Evolutionary conservation across 139 green algal species (phyloP).

Genomic region (Edaphochlamys debaryana): DNA sequence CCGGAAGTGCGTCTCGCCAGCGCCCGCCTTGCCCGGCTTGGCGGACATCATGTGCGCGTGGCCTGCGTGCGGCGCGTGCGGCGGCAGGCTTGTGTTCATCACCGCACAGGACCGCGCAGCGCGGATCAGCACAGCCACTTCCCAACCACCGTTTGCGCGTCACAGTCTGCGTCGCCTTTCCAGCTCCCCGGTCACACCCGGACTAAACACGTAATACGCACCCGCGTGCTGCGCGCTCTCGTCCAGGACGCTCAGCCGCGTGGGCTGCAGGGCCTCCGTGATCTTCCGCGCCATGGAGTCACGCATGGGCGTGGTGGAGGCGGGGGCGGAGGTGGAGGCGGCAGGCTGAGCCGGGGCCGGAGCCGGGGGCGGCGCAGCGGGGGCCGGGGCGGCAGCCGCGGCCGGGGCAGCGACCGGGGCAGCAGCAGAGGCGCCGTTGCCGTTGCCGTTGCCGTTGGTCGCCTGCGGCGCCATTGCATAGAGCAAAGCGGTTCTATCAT

Average conservation of each 20-base stretch:
- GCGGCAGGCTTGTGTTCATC: too few relatives aligned
- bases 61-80: conserved; percentile 41
- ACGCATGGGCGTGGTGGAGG: conserved; percentile 39
- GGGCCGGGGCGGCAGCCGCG: too few relatives aligned
- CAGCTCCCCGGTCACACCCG: too few relatives aligned
- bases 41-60: conserved; percentile 39
- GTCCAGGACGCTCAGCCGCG: conserved; percentile 41
- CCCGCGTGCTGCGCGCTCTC: conserved; percentile 49
- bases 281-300: conserved; percentile 56
- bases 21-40: conserved; percentile 42
- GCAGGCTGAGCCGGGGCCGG: neutral
- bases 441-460: neutral
- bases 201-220: too few relatives aligned
- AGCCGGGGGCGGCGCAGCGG: neutral
- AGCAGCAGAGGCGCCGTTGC: neutral
- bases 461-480: neutral
- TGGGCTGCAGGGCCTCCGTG: conserved; percentile 39
- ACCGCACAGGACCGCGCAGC: too few relatives aligned
- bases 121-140: too few relatives aligned
- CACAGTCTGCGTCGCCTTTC: too few relatives aligned
- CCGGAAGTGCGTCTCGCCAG: conserved; percentile 59
- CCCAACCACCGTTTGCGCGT: too few relatives aligned
- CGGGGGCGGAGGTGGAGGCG: neutral
- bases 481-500: too few relatives aligned
- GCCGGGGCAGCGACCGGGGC: too few relatives aligned